Evolutionary conservation across 2,329 filamentous ascomycete species (phyloP).

Genomic region (Xylariaceae sp.): DNA sequence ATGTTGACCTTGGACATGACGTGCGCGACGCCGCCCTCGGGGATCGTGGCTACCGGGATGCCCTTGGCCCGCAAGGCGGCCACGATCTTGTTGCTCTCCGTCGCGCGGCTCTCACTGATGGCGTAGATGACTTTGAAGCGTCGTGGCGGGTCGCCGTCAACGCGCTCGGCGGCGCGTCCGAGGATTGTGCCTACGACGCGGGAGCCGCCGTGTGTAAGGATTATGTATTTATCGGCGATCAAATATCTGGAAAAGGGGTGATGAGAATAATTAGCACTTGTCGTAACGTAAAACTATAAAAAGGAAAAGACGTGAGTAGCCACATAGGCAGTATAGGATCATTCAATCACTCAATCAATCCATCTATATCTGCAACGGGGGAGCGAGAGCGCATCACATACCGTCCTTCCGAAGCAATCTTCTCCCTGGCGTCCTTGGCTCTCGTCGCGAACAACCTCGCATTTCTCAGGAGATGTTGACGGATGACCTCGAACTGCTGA

Average conservation of each 20-base stretch:
- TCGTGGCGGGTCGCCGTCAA: constrained; percentile 56
- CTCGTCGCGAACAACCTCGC: constrained; percentile 84
- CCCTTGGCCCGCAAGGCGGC: constrained; percentile 73
- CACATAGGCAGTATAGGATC: not conserved
- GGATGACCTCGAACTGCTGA: constrained; percentile 79
- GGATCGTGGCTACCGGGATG: constrained; percentile 83
- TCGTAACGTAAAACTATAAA: too few relatives aligned
- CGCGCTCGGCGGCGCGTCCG: constrained; percentile 72
- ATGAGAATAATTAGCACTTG: too few relatives aligned
- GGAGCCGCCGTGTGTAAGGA: constrained; percentile 91
- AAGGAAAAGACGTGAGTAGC: too few relatives aligned
- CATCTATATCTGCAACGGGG: not conserved
- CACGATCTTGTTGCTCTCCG: constrained; percentile 76
- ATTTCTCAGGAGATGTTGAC: constrained; percentile 84
- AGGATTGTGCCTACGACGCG: constrained; percentile 83
- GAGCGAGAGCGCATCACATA: constrained; percentile 5
- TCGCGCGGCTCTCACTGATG: constrained; percentile 58
- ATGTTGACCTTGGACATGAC: constrained; percentile 76
- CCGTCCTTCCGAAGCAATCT: constrained; percentile 77
- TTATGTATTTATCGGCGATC: constrained; percentile 76
- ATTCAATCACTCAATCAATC: not conserved
- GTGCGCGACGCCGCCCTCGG: constrained; percentile 78
- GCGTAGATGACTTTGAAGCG: constrained; percentile 87
- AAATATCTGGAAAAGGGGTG: constrained; percentile 69
- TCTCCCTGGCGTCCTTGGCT: constrained; percentile 83